Base-by-base conservation (phyloP, 306 rosid genomes). In the Castanea sativa region DNA sequence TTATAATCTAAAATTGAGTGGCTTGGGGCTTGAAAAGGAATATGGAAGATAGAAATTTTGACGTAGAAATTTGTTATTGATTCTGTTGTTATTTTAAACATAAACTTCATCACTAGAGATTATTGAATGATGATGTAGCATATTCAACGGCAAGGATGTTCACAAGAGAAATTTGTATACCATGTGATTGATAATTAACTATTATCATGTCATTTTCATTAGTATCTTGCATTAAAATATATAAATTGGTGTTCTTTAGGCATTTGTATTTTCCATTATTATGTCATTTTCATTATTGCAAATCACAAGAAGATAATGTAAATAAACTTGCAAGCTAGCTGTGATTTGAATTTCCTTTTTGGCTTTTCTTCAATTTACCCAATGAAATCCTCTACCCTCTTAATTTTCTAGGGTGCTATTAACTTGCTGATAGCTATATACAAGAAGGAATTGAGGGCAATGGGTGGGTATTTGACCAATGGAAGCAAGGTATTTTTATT, bases 401-500 rank as follows among this genome's bases (percentile, higher is more conserved):
- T 80, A 33, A 53, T 85, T 76, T 27, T 78, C 33, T 81, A 96
- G 99, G 99, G 99, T 65, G 99, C 99, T 1, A 91, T 96, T 78
- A 93, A 96, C 87, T 80, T 96, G 92, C 90, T 96, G 55, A 69
- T 96, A 69, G 89, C 99, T 6, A 98, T 96, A 20, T 96, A 96
- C 90, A 96, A 93, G 90, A 96, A 90, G 80, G 98, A 96, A 77
- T 87, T 93, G 51, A 83, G 55, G 83, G 61, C 79, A 25, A 1
- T 93, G 79, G 98, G 98, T 55, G 99, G 98, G 74, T 96, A 96
- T 88, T 83, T 96, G 86, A 93, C 99, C 16, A 81, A 93, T 78
- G 97, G 86, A 76, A 88, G 97, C 86, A 86, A 87, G 99, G 99
- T 96, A 89, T 19, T 56, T 56, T 67, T 56, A 58, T 78, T 29